phyloP scores from a whole-genome alignment of 371 early-diverging fungal genomes.

The Mortierella sp. region DNA sequence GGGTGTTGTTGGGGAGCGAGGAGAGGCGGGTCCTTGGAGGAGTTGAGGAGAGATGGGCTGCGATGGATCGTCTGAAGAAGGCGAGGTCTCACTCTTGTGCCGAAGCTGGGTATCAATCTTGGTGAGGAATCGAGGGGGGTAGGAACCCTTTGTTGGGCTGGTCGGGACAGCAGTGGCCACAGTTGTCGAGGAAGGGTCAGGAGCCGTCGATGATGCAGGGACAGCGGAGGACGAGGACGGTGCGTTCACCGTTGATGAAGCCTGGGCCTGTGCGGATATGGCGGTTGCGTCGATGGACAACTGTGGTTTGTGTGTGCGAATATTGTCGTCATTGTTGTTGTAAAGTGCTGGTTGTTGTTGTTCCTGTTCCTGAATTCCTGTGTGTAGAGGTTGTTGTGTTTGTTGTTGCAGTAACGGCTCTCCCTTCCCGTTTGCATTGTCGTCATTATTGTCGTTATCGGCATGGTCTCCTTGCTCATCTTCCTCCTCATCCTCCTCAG shows the following conservation, averaged over 20 bases:
- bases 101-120: constrained; percentile 13
- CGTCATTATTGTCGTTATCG: constrained; percentile 4
- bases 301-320: neutral
- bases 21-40: neutral
- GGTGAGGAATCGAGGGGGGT: neutral
- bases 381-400: constrained; percentile 6
- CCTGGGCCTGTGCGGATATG: constrained; percentile 4
- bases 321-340: constrained; percentile 9
- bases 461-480: constrained; percentile 2
- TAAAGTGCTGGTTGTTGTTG: neutral
- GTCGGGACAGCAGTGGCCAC: neutral
- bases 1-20: constrained; percentile 8
- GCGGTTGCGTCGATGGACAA: neutral
- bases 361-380: constrained; percentile 13
- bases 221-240: neutral
- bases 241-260: neutral
- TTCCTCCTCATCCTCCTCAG: constrained; percentile 14
- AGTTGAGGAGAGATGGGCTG: neutral
- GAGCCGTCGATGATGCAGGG: neutral
- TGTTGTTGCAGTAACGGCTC: neutral
- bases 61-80: neutral
- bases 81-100: neutral
- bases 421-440: constrained; percentile 7
- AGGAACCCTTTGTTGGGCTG: neutral
- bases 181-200: neutral